Conservation (phyloP, 768 basidiomycete genomes). For the Vararia minispora region DNA sequence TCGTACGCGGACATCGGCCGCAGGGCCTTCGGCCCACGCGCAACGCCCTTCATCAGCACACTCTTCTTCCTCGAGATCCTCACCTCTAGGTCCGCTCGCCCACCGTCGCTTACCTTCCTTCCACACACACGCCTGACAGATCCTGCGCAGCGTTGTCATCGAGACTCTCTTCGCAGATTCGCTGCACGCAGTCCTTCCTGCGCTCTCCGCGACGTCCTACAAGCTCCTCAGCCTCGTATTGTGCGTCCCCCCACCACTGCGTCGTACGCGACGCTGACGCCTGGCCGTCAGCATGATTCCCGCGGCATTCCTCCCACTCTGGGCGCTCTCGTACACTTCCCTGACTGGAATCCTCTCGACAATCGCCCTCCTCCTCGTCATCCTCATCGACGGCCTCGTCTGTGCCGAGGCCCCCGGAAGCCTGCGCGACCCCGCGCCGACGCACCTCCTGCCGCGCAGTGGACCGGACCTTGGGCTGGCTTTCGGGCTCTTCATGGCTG, state of each 20-base stretch:
- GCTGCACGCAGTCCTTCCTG: constrained; percentile 59
- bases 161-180: constrained; percentile 86
- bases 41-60: constrained; percentile 49
- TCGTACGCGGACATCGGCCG: constrained; percentile 87
- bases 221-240: constrained; percentile 64
- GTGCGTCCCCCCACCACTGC: constrained; percentile 29
- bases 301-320: constrained; percentile 76
- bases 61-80: constrained; percentile 87
- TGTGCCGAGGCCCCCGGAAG: constrained; percentile 74
- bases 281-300: constrained; percentile 53
- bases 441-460: too few species aligned
- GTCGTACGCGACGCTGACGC: not conserved
- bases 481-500: constrained; percentile 88
- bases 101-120: too few species aligned
- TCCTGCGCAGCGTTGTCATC: constrained; percentile 53
- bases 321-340: constrained; percentile 80
- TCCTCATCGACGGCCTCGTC: constrained; percentile 73
- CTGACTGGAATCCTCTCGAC: constrained; percentile 78
- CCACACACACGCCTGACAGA: not conserved
- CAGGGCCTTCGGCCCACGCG: constrained; percentile 76
- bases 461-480: too few species aligned
- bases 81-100: constrained; percentile 59
- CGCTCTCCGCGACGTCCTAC: constrained; percentile 55
- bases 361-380: constrained; percentile 58
- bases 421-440: constrained; percentile 64